These are phyloP conservation scores for Xylaria grammica DNA, from an alignment of 495 filamentous ascomycete genomes.

Conservation along the genomic window DNA sequence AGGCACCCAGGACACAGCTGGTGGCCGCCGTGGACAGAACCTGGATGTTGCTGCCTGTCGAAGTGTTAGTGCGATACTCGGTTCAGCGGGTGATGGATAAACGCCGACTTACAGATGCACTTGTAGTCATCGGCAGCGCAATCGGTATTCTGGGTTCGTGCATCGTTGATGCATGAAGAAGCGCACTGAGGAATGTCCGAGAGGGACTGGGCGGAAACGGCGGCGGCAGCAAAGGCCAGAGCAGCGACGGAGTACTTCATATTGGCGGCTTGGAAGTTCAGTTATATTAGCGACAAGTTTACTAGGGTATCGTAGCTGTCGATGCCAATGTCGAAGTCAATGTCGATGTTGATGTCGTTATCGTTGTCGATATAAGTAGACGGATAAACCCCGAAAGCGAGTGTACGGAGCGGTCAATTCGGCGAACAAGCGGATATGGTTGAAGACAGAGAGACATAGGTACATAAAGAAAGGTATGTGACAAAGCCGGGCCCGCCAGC, in stretches of 20 bases:
- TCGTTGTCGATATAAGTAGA: neutral
- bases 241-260: constrained; percentile 47
- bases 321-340: neutral
- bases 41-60: constrained; percentile 36
- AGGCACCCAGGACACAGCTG: constrained; percentile 42
- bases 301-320: too few relatives aligned
- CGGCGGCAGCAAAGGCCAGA: constrained; percentile 32
- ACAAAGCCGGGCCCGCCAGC: neutral
- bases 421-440: constrained; percentile 17
- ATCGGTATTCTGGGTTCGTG: constrained; percentile 32
- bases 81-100: neutral
- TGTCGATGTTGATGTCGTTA: neutral
- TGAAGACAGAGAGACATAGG: neutral
- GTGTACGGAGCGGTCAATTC: constrained; percentile 7
- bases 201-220: constrained; percentile 41
- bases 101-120: constrained; percentile 44
- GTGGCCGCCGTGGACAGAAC: constrained; percentile 40
- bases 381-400: constrained; percentile 11
- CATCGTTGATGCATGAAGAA: constrained; percentile 41
- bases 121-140: constrained; percentile 42
- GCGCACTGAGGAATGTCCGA: constrained; percentile 46
- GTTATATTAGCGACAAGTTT: neutral
- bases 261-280: constrained; percentile 24
- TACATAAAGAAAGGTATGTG: neutral
- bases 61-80: constrained; percentile 2